These are phyloP conservation scores for Polytrichum commune DNA, from an alignment of 225 moss, liverwort and hornwort species.

Conservation along the genomic window DNA sequence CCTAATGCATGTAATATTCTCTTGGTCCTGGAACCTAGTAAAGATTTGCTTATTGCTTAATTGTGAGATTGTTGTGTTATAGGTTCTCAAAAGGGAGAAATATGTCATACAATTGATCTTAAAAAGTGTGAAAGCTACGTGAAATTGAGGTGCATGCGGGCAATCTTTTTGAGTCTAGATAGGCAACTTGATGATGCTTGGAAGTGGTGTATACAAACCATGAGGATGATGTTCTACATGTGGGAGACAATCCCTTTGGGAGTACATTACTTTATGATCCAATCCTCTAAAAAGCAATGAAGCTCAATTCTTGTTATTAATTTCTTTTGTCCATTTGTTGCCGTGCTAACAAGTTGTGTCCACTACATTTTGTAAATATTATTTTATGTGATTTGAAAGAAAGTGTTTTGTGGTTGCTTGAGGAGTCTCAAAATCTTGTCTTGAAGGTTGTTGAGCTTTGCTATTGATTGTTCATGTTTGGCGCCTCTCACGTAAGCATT, in stretches of 20 bases:
- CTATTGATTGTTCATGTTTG: no score
- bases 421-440: constrained; percentile 44
- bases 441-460: no score
- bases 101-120: constrained; percentile 35
- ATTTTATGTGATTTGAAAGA: constrained; percentile 1
- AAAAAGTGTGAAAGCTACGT: constrained; percentile 32
- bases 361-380: no score
- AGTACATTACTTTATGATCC: constrained; percentile 12
- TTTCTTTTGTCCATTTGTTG: no score
- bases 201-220: constrained; percentile 35
- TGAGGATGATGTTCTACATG: constrained; percentile 33
- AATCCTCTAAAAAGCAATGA: no score
- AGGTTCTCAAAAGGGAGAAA: constrained; percentile 26
- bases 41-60: no score
- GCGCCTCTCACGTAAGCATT: no score
- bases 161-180: constrained; percentile 27
- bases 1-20: no score
- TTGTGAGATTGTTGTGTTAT: not conserved
- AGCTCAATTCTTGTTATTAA: no score
- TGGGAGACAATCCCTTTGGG: constrained; percentile 48
- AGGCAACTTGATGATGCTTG: constrained; percentile 38
- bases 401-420: constrained; percentile 50
- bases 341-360: no score
- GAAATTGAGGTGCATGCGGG: constrained; percentile 24
- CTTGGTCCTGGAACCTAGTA: no score